A percentile compares a stretch with the other conserved stretches of the same genome.
These are phyloP conservation scores for Neohortaea acidophila DNA, from an alignment of 495 filamentous ascomycete species.

Conservation along the genomic window DNA sequence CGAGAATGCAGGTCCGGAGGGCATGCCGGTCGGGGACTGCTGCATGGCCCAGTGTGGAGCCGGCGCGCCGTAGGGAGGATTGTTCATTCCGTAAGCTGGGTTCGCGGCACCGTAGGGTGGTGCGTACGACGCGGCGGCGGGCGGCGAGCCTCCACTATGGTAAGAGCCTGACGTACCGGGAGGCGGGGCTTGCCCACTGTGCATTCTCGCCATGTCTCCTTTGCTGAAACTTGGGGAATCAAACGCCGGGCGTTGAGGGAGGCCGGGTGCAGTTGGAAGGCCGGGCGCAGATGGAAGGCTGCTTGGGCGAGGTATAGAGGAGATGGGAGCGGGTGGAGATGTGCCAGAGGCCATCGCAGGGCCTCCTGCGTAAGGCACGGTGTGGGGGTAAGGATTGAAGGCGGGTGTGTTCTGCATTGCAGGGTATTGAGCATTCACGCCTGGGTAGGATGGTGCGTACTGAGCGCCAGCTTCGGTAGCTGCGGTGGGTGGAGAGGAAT, in stretches of 20 bases:
- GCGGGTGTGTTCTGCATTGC: not conserved
- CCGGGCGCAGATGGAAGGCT: constrained; percentile 24
- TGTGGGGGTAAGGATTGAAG: not conserved
- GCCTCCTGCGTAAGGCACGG: not conserved
- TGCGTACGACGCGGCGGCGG: too few relatives aligned
- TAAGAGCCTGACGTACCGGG: too few relatives aligned
- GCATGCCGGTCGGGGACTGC: too few relatives aligned
- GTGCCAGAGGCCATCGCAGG: constrained; percentile 17
- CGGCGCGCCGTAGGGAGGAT: too few relatives aligned
- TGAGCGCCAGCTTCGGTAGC: too few relatives aligned
- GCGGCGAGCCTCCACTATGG: too few relatives aligned
- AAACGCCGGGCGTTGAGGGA: constrained; percentile 50
- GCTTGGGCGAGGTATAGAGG: constrained; percentile 28
- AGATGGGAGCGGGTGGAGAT: constrained; percentile 19
- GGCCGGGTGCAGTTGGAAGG: constrained; percentile 37
- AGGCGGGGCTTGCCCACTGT: constrained; percentile 44
- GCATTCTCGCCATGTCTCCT: constrained; percentile 48
- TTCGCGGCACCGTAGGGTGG: too few relatives aligned
- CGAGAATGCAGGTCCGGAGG: too few relatives aligned
- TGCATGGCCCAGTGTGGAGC: too few relatives aligned
- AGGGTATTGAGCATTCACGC: not conserved
- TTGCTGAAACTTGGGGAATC: constrained; percentile 40
- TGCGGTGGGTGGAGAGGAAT: not conserved
- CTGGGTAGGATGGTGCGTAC: too few relatives aligned
- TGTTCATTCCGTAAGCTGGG: too few relatives aligned